A percentile compares a stretch with the other conserved stretches of the same genome.
Conservation (phyloP, 225 moss, liverwort and hornwort genomes). For the Marchantia paleacea region DNA sequence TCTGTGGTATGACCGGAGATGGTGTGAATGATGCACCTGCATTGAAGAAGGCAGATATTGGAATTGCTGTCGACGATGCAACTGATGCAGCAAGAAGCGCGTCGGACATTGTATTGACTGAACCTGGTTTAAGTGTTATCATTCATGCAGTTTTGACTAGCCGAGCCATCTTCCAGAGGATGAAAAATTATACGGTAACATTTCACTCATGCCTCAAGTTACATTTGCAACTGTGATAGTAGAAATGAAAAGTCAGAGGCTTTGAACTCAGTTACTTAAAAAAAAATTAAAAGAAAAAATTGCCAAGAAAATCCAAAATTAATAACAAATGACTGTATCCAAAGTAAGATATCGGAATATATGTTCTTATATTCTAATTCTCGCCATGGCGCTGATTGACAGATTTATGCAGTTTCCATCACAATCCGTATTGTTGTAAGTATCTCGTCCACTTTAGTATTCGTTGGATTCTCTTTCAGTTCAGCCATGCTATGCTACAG, state of each 20-base stretch:
- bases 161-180: conserved; percentile 38
- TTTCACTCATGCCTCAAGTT: no score
- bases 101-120: conserved; percentile 36
- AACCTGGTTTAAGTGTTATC: conserved; percentile 41
- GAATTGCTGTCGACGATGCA: conserved; percentile 37
- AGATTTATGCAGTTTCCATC: conserved; percentile 42
- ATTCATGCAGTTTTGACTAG: conserved; percentile 37
- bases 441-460: neutral
- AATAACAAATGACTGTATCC: no score
- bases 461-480: neutral
- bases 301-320: no score
- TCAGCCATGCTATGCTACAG: neutral
- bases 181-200: conserved; percentile 41
- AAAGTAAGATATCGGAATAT: no score
- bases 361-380: no score
- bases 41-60: conserved; percentile 37
- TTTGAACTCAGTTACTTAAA: no score
- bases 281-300: no score
- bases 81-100: conserved; percentile 37
- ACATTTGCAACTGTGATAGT: no score
- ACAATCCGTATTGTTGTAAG: conserved; percentile 65
- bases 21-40: conserved; percentile 40
- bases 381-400: neutral
- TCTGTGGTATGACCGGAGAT: conserved; percentile 40
- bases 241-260: no score